Base-by-base conservation (phyloP, 768 basidiomycete genomes). In the Phlebiopsis gigantea region DNA sequence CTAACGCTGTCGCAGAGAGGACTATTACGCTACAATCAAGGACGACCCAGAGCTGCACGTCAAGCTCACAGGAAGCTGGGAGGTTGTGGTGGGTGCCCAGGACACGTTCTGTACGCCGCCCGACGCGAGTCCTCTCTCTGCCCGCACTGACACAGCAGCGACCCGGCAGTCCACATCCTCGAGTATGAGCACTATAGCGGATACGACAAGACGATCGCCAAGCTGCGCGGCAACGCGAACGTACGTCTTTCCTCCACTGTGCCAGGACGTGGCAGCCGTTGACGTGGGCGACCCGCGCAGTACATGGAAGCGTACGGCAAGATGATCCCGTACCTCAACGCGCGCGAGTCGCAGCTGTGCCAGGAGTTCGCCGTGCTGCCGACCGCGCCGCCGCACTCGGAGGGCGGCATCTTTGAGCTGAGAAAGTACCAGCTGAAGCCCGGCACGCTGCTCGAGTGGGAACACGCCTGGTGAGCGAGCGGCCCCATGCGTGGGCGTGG, bases 361-460 rank as follows among this genome's bases (percentile, higher is more conserved):
- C 92, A 93, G 68, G 96, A 99, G 69, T 99, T 99, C 72, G 92
- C 91, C 1, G 96, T 98, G 75, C 84, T 95, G 68, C 93, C 94
- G 5, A 91, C 93, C 1, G 81, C 90, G 19, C 93, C 94, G 30
- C 94, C 95, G 5, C 87, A 80, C 62, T 78, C 83, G 4, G 81
- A 88, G 62, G 96, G 95, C 5, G 96, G 97, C 5, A 77, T 99
- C 46, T 99, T 97, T 67, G 97, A 99, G 72, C 76, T 98, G 64
- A 80, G 97, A 64, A 84, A 81, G 34, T 99, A 99, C 72, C 84
- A 84, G 68, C 72, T 97, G 57, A 84, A 87, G 64, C 91, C 96
- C 4, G 97, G 97, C 7, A 85, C 88, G 6, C 76, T 98, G 53
- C 72, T 98, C 54, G 94, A 98, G 65, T 98, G 97, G 97, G 97